Conservation (phyloP, 2,329 filamentous ascomycete genomes). For the Magnaporthales sp. region DNA sequence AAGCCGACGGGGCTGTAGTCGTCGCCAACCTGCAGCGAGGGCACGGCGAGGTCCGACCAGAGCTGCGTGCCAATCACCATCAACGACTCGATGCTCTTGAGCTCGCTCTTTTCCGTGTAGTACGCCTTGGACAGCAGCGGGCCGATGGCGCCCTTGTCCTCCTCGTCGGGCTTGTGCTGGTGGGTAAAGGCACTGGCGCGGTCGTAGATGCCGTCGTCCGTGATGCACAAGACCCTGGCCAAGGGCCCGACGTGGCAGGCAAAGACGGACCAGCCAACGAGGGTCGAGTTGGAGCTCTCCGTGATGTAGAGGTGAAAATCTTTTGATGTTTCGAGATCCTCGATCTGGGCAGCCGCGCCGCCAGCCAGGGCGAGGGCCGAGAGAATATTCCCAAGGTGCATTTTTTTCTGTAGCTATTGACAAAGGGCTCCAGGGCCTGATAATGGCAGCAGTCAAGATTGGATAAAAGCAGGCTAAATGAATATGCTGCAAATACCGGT, state of each 20-base stretch:
- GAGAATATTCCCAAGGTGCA: neutral
- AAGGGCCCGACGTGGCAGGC: slow-evolving; percentile 26
- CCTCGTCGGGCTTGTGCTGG: slow-evolving; percentile 17
- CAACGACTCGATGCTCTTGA: slow-evolving; percentile 9
- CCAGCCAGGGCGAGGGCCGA: neutral
- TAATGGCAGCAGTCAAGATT: neutral
- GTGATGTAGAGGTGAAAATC: slow-evolving; percentile 24
- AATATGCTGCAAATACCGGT: neutral
- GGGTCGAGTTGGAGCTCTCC: slow-evolving; percentile 15
- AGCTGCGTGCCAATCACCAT: slow-evolving; percentile 15
- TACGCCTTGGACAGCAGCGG: slow-evolving; percentile 21
- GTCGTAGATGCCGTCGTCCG: slow-evolving; percentile 24
- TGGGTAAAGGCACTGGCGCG: slow-evolving; percentile 25
- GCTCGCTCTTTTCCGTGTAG: slow-evolving; percentile 9
- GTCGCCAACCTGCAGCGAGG: slow-evolving; percentile 16
- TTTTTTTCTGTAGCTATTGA: neutral
- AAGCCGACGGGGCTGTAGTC: slow-evolving; percentile 16
- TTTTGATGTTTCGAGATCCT: slow-evolving; percentile 16
- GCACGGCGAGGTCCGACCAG: slow-evolving; percentile 22
- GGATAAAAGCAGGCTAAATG: neutral
- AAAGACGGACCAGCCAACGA: slow-evolving; percentile 22
- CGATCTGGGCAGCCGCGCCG: neutral
- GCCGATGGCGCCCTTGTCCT: slow-evolving; percentile 14
- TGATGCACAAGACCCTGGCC: slow-evolving; percentile 22
- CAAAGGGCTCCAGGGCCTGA: neutral